phyloP scores from a whole-genome alignment of 192 early-diverging fungal species.

The Coemansia sp. region DNA sequence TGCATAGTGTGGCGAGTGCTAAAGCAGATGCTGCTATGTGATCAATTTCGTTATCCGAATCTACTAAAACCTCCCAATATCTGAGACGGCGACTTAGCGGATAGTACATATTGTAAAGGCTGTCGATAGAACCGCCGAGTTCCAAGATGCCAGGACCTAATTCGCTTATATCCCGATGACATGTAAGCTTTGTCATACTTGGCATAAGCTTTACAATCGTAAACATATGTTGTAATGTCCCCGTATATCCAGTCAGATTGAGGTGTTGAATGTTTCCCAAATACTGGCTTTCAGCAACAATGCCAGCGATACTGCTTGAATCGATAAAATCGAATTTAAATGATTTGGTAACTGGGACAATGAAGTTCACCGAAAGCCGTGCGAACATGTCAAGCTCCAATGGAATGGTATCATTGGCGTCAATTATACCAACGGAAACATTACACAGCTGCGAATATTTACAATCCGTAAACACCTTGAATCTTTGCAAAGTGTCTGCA shows the following conservation, averaged over 20 bases:
- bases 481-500: constrained; percentile 9
- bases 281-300: not conserved
- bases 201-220: not conserved
- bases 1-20: not conserved
- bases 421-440: not conserved
- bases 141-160: too few relatives aligned
- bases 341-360: not conserved
- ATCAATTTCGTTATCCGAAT: not conserved
- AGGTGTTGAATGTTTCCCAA: not conserved
- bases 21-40: not conserved
- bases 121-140: too few relatives aligned
- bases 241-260: not conserved
- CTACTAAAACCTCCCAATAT: not conserved
- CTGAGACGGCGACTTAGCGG: not conserved
- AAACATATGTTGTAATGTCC: not conserved
- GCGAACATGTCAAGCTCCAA: not conserved
- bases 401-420: not conserved
- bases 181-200: not conserved
- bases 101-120: not conserved
- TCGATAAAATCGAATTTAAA: not conserved
- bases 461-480: constrained; percentile 10
- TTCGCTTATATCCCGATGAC: too few relatives aligned
- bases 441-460: not conserved
- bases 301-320: too few relatives aligned
- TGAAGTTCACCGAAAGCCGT: not conserved